Conservation (phyloP, 306 rosid species). For the Fagus sylvatica region DNA sequence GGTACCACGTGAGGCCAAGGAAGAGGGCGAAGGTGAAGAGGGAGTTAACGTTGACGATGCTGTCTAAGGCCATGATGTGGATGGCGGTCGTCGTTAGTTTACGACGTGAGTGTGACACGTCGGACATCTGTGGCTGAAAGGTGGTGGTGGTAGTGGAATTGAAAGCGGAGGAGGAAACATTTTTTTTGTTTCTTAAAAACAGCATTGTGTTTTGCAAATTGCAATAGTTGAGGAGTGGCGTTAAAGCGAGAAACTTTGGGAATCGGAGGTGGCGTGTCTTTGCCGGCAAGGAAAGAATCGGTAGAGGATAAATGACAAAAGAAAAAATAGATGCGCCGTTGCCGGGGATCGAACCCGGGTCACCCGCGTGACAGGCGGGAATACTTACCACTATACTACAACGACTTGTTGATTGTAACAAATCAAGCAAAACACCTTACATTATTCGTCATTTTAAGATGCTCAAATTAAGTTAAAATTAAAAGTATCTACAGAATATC, state of each 20-base stretch:
- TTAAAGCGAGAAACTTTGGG: constrained; percentile 24
- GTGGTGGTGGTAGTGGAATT: constrained; percentile 4
- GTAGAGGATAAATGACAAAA: not conserved
- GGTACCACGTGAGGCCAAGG: constrained; percentile 71
- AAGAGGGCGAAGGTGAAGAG: constrained; percentile 86
- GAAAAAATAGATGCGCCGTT: constrained; percentile 22
- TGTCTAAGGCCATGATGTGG: constrained; percentile 83
- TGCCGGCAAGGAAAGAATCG: constrained; percentile 7
- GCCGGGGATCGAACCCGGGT: constrained; percentile 80
- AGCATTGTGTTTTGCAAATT: constrained; percentile 8
- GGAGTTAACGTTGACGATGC: constrained; percentile 79
- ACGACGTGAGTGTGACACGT: constrained; percentile 33
- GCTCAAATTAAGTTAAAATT: no score
- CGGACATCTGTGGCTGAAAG: constrained; percentile 42
- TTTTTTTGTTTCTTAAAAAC: not conserved
- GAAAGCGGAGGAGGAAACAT: not conserved
- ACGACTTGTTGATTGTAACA: constrained; percentile 1
- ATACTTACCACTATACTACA: constrained; percentile 61
- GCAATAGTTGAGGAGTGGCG: constrained; percentile 25
- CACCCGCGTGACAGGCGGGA: constrained; percentile 53
- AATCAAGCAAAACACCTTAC: rapidly evolving
- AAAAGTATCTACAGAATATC: no score
- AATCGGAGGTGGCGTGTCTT: constrained; percentile 15
- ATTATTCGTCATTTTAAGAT: no score
- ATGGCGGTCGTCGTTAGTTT: constrained; percentile 50